A percentile compares a stretch with the other conserved stretches of the same genome.
Evolutionary conservation across 768 basidiomycete genomes (phyloP).

Genomic region (Mycena filopes): DNA sequence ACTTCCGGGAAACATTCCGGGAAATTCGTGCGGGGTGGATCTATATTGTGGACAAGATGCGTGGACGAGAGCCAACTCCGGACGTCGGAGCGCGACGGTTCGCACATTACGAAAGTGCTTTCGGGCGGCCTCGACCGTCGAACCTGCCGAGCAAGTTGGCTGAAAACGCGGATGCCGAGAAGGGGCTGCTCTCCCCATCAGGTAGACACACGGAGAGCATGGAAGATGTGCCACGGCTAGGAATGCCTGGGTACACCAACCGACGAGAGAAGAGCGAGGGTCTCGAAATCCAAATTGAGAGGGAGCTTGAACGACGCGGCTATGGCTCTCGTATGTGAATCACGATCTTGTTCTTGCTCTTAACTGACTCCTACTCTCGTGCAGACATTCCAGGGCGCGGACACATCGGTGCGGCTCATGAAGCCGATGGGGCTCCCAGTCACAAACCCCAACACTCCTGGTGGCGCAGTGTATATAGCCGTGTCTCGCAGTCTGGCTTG

Average conservation of each 20-base stretch:
- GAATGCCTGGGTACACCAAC: conserved; percentile 44
- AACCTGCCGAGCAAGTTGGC: conserved; percentile 21
- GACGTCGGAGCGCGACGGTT: conserved; percentile 55
- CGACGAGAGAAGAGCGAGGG: conserved; percentile 62
- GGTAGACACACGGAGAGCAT: not conserved
- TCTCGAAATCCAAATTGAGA: conserved; percentile 63
- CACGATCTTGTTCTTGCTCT: not conserved
- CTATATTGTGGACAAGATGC: conserved; percentile 65
- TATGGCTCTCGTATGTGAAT: conserved; percentile 50
- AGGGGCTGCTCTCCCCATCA: conserved; percentile 23
- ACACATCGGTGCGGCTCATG: conserved; percentile 32
- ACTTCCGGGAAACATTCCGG: conserved; percentile 74
- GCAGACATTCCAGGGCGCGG: conserved; percentile 38
- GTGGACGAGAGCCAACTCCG: conserved; percentile 64
- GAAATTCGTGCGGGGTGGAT: conserved; percentile 68
- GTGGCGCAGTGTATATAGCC: conserved; percentile 67
- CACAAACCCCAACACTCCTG: conserved; percentile 56
- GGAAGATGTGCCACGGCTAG: conserved; percentile 17
- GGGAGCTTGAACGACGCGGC: conserved; percentile 61
- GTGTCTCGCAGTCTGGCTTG: conserved; percentile 56
- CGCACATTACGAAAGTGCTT: conserved; percentile 56
- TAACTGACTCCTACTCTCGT: not conserved
- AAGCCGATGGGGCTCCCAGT: conserved; percentile 31
- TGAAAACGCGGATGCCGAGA: conserved; percentile 19
- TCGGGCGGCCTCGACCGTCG: conserved; percentile 50